These are phyloP conservation scores for Fusarium burgessii DNA, from an alignment of 2,329 filamentous ascomycete genomes.

Conservation along the genomic window DNA sequence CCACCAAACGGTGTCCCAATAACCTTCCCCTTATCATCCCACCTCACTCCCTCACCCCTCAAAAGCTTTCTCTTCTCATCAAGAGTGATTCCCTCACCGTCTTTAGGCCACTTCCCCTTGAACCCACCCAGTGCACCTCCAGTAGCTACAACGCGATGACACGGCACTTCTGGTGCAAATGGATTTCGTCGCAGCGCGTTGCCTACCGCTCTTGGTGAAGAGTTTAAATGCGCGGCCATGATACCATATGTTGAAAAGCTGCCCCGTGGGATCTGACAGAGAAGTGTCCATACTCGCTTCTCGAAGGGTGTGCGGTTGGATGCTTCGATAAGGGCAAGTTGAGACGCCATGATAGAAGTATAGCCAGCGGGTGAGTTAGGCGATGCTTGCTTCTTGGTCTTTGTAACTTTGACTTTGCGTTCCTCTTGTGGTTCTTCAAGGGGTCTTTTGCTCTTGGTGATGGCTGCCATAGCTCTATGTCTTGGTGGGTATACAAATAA, in stretches of 20 bases:
- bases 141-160: constrained; percentile 82
- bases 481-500: not conserved
- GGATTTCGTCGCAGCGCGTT: constrained; percentile 83
- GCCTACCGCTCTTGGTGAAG: constrained; percentile 81
- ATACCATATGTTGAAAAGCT: constrained; percentile 82
- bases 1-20: constrained; percentile 64
- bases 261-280: constrained; percentile 82
- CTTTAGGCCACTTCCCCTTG: constrained; percentile 73
- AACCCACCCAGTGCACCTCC: constrained; percentile 79
- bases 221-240: constrained; percentile 74
- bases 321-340: constrained; percentile 59
- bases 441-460: constrained; percentile 38
- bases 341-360: constrained; percentile 49
- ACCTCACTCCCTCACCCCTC: constrained; percentile 71
- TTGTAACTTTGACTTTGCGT: constrained; percentile 27
- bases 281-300: constrained; percentile 74
- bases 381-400: constrained; percentile 14
- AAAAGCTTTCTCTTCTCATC: constrained; percentile 73
- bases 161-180: constrained; percentile 84
- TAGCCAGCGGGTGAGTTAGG: not conserved
- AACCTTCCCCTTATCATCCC: constrained; percentile 71
- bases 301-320: constrained; percentile 65
- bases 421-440: constrained; percentile 33
- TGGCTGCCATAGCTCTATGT: constrained; percentile 23
- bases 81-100: constrained; percentile 71